Base-by-base conservation (phyloP, 2,329 filamentous ascomycete genomes). In the Paecilomyces variotii region DNA sequence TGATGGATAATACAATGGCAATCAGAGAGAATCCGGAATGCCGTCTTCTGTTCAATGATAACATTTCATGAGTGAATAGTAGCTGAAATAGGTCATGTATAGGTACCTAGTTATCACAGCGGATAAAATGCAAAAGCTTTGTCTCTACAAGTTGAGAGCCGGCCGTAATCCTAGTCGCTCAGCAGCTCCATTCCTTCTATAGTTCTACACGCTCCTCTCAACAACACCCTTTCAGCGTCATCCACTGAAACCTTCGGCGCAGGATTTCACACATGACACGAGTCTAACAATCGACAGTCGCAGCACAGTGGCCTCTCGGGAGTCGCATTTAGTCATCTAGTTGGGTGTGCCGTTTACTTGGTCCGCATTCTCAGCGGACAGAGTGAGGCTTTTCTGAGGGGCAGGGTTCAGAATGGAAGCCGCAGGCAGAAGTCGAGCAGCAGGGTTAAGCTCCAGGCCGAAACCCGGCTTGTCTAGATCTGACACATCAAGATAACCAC, bases 401-500 rank as follows among this genome's bases (percentile, higher is more conserved):
- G 71, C 85, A 24, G 90, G 87, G 56, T 83, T 89, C 58, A 96
- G 78, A 14, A 96, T 82, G 58, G 85, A 83, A 53, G 84, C 80
- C 4, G 90, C 89, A 49, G 91, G 84, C 57, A 96, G 89, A 61
- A 97, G 78, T 70, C 89, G 89, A 27, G 88, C 90, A 19, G 84
- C 84, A 0, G 90, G 90, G 74, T 94, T 96, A 59, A 97, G 76
- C 60, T 92, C 91, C 55, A 97, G 80, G 3, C 92, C 92, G 69
- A 97, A 97, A 0, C 92, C 92, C 3, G 92, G 92, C 80, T 88
- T 91, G 72, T 97, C 90, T 58, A 97, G 80, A 58, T 90, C 85
- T 19, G 85, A 84, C 3, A 91, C 83, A 61, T 91, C 89, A 55
- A 97, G 80, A 74, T 85, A 95, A 0, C 92, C 92, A 67, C 91